phyloP scores from a whole-genome alignment of 106 monocot species.

The Platanthera zijinensis region DNA sequence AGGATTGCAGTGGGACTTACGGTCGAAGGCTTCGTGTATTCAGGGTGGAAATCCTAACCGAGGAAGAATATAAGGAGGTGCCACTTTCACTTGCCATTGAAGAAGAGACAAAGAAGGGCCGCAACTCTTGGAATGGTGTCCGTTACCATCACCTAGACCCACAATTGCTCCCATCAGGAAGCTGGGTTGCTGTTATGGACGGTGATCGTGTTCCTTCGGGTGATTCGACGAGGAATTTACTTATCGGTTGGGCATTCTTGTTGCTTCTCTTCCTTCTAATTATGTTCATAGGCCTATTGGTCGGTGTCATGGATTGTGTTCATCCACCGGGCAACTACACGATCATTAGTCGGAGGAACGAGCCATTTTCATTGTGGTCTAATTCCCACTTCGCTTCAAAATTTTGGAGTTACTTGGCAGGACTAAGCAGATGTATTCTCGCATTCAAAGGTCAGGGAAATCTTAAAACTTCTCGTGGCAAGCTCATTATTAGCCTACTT shows the following conservation, averaged over 20 bases:
- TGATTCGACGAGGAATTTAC: conserved; percentile 25
- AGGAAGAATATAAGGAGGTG: conserved; percentile 32
- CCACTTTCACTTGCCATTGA: conserved; percentile 26
- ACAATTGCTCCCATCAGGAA: conserved; percentile 33
- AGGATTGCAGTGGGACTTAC: conserved; percentile 45
- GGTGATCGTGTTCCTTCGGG: conserved; percentile 60
- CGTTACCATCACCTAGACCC: conserved; percentile 44
- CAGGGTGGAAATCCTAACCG: conserved; percentile 32
- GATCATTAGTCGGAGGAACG: conserved; percentile 19
- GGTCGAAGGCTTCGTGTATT: conserved; percentile 29
- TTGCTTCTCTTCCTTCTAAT: conserved; percentile 17
- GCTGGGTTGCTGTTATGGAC: conserved; percentile 58
- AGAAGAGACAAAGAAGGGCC: conserved; percentile 30
- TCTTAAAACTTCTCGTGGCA: conserved; percentile 28
- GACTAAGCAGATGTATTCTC: conserved; percentile 12
- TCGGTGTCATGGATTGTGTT: conserved; percentile 25
- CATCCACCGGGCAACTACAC: conserved; percentile 10
- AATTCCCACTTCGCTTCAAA: conserved; percentile 21
- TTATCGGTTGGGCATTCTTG: conserved; percentile 28
- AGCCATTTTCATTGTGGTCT: conserved; percentile 12
- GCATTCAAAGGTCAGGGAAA: conserved; percentile 18
- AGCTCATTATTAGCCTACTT: conserved; percentile 21
- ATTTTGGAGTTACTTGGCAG: conserved; percentile 18
- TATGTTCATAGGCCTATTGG: conserved; percentile 16
- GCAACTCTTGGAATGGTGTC: conserved; percentile 50